Evolutionary conservation across 805 yeast genomes (phyloP), one percentile per base, ranked within the genome.

Genomic region (Candida montana): DNA sequence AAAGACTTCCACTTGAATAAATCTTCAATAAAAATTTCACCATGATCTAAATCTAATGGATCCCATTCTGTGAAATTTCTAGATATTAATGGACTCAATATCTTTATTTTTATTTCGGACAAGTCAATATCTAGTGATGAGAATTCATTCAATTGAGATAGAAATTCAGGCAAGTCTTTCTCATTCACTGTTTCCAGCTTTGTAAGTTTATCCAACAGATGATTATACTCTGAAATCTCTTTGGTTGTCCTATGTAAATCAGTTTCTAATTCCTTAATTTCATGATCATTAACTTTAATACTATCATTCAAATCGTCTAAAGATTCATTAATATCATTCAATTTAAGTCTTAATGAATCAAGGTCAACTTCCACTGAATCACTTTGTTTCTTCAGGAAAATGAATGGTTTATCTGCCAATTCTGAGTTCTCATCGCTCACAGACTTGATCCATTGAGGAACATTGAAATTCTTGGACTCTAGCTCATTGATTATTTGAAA

Each of bases 351-450:
- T 10, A 50, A 18, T 2, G 32, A 39, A 21, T 52, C 51, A 12
- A 45, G 20, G 8, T 48, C 38, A 4, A 39, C 43, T 17, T 28
- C 64, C 13, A 39, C 46, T 20, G 20, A 64, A 15, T 39, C 46
- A 1, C 48, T 68, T 48, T 64, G 68, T 55, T 69, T 62, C 48
- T 62, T 58, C 21, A 62, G 44, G 44, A 62, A 64, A 39, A 62
- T 64, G 30, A 66, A 62, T 9, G 71, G 64, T 35, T 62, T 62
- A 37, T 59, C 47, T 19, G 61, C 60, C 28, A 60, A 55, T 37
- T 58, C 61, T 10, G 63, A 43, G 13, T 38, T 27, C 11, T 40
- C 30, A 34, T 54, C 44, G 24, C 53, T 48, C n/a, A 51, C 9
- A n/a, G 43, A 33, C 37, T 55, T 55, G 17, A 54, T 36, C n/a